phyloP scores from a whole-genome alignment of 2,329 filamentous ascomycete genomes.

The Elsinoe australis region DNA sequence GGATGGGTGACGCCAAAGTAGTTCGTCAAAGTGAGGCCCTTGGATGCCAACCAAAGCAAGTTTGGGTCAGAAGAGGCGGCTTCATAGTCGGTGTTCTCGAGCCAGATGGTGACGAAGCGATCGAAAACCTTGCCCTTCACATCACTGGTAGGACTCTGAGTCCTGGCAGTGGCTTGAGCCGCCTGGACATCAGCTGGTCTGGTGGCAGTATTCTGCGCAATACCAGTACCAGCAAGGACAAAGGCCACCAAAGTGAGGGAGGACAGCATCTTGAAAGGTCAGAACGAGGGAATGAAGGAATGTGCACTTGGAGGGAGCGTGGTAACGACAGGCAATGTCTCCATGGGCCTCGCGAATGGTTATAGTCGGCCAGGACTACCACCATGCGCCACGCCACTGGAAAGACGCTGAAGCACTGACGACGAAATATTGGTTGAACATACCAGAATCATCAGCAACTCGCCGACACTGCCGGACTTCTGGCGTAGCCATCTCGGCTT shows the following conservation, averaged over 20 bases:
- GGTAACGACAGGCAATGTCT: too few relatives aligned
- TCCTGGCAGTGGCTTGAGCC: conserved; percentile 54
- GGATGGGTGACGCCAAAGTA: conserved; percentile 57
- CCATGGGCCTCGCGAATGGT: not conserved
- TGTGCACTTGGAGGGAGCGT: not conserved
- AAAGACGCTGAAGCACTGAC: not conserved
- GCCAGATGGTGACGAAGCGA: conserved; percentile 64
- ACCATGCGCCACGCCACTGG: not conserved
- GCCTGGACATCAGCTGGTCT: conserved; percentile 44
- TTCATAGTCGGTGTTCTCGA: conserved; percentile 67
- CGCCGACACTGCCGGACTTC: conserved; percentile 12
- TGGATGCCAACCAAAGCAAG: conserved; percentile 49
- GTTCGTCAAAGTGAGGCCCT: conserved; percentile 54
- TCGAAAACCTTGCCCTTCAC: conserved; percentile 67
- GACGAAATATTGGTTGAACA: not conserved
- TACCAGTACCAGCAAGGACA: conserved; percentile 26
- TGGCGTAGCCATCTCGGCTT: conserved; percentile 14
- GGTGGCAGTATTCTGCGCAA: conserved; percentile 43
- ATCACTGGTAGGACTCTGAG: conserved; percentile 52
- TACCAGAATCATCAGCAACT: conserved; percentile 12
- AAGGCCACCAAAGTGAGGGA: conserved; percentile 24
- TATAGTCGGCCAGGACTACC: not conserved
- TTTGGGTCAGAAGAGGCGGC: conserved; percentile 57
- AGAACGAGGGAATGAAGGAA: not conserved
- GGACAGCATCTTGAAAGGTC: conserved; percentile 17